Evolutionary conservation across 1,284 basidiomycete genomes (phyloP).

Genomic region (Cryptococcus wingfieldii): DNA sequence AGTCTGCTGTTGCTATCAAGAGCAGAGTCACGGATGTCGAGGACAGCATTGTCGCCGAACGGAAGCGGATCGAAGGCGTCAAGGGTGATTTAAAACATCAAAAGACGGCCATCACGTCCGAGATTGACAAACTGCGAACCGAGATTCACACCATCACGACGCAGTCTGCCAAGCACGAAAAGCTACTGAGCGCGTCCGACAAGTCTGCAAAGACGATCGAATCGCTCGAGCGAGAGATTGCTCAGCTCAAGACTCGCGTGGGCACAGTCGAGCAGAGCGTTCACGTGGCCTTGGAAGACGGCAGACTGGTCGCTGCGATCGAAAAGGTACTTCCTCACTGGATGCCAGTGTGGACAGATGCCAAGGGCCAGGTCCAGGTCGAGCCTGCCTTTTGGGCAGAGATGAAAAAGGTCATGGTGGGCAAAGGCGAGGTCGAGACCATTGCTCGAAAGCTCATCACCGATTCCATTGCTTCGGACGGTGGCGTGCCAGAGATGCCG

Average conservation of each 20-base stretch:
- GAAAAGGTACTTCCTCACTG: slow-evolving; percentile 47
- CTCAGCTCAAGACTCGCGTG: slow-evolving; percentile 50
- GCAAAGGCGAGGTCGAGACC: slow-evolving; percentile 32
- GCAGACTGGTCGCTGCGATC: slow-evolving; percentile 41
- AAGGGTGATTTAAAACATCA: slow-evolving; percentile 9
- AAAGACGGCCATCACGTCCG: slow-evolving; percentile 10
- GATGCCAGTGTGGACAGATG: slow-evolving; percentile 47
- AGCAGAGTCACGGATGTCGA: slow-evolving; percentile 54
- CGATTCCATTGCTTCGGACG: not conserved
- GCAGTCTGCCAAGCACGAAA: slow-evolving; percentile 43
- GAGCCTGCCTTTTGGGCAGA: slow-evolving; percentile 52
- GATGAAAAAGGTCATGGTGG: slow-evolving; percentile 50
- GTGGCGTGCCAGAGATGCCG: slow-evolving; percentile 8
- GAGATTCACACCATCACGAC: slow-evolving; percentile 57
- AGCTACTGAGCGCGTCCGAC: slow-evolving; percentile 1
- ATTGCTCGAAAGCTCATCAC: slow-evolving; percentile 25
- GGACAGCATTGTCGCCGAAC: slow-evolving; percentile 54
- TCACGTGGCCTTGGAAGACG: slow-evolving; percentile 35
- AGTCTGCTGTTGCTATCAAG: slow-evolving; percentile 9
- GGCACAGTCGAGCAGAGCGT: slow-evolving; percentile 63
- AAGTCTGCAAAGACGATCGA: slow-evolving; percentile 9
- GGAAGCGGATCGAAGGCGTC: slow-evolving; percentile 10
- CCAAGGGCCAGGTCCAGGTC: slow-evolving; percentile 45
- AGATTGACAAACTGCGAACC: slow-evolving; percentile 47
- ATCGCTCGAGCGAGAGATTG: slow-evolving; percentile 19